Evolutionary conservation across 352 stramenopile species (phyloP).

Genomic region (Pythium monospermum): DNA sequence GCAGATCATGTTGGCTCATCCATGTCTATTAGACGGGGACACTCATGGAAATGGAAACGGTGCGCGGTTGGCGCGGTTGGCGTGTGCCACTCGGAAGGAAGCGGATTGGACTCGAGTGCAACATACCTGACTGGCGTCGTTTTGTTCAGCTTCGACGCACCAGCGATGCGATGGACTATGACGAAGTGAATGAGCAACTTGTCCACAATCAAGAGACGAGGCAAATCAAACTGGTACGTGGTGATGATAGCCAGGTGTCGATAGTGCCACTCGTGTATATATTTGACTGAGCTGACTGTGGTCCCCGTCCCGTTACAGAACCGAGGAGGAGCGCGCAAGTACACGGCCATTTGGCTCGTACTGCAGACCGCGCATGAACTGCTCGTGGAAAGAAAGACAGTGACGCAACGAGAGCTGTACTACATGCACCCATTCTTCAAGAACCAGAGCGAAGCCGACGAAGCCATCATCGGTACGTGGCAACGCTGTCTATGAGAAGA

Average conservation of each 20-base stretch:
- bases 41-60: constrained; percentile 52
- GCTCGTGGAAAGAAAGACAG: constrained; percentile 68
- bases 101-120: too few relatives aligned
- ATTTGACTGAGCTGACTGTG: too few relatives aligned
- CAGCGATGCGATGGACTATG: constrained; percentile 51
- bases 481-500: neutral
- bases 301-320: constrained; percentile 51
- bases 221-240: constrained; percentile 50
- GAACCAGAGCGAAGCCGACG: constrained; percentile 69
- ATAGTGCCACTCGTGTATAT: neutral
- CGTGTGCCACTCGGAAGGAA: too few relatives aligned
- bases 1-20: neutral
- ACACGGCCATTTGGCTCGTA: constrained; percentile 78
- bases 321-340: constrained; percentile 61
- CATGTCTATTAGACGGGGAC: constrained; percentile 29
- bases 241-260: neutral
- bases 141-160: constrained; percentile 46
- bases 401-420: constrained; percentile 83
- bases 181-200: constrained; percentile 44
- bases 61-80: constrained; percentile 30
- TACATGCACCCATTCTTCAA: constrained; percentile 85
- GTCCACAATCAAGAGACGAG: constrained; percentile 53
- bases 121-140: too few relatives aligned
- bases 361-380: constrained; percentile 74
- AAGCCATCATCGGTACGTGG: constrained; percentile 68